Evolutionary conservation across 257 asterid species (phyloP), one percentile per base, ranked within the genome.

Genomic region (Fraxinus cuspidata): DNA sequence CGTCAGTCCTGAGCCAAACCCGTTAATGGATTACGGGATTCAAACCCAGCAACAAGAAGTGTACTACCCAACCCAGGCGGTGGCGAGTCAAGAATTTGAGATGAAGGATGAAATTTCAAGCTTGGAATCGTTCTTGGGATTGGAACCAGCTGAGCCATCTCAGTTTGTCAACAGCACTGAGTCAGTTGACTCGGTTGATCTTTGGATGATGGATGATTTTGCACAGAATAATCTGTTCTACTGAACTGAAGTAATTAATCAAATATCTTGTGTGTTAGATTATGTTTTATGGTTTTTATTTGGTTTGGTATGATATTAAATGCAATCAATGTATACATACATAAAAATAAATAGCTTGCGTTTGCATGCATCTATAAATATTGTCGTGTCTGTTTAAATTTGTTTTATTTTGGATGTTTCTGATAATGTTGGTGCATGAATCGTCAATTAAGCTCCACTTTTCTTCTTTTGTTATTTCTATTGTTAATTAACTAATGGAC

Each of bases 51-150:
- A 76, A 73, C 81, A 23, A 27, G 31, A 60, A 21, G 35, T 85
- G 9, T 85, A 68, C 78, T 84, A 70, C 72, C 88, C 84, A 2
- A 51, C 34, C 29, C 79, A 66, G 68, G n/a, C 64, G 49, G 56
- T 19, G 68, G 56, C 15, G 18, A 51, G 15, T 3, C 51, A 68
- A 25, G 83, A 74, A 0, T 51, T 75, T 38, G 88, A 84, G 83
- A 5, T 80, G 77, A 88, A 84, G 74, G 96, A 83, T n/a, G 90
- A 85, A 65, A 78, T 93, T 2, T 87, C 92, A 16, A 86, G 83
- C 79, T 82, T 90, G 88, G 97, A 92, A 34, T 86, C 84, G 19
- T 88, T 93, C 80, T 80, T 93, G 2, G 97, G 84, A 16, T 35
- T 90, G 76, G 93, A 89, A 16, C 88, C 85, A 15, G 63, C 85